phyloP scores from a whole-genome alignment of 164 flowering plant species.

The Nymphaea thermarum region DNA sequence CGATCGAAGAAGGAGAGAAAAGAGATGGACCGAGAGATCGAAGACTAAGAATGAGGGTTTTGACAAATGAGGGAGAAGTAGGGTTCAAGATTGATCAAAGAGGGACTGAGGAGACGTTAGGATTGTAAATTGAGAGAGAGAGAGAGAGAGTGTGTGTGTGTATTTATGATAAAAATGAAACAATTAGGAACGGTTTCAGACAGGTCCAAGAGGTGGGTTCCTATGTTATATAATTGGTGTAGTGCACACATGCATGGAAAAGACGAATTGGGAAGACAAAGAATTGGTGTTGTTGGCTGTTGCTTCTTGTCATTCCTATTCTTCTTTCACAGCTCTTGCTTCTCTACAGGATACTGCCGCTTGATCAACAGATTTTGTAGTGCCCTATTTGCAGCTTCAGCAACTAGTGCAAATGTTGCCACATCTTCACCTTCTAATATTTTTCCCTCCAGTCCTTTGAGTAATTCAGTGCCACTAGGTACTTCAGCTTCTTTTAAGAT shows the following conservation, averaged over 20 bases:
- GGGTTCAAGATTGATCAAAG: too few relatives aligned
- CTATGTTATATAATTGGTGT: too few relatives aligned
- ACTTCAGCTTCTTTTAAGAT: constrained; percentile 42
- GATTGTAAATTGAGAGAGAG: too few relatives aligned
- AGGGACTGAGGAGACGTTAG: too few relatives aligned
- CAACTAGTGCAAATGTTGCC: constrained; percentile 37
- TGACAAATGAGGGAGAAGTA: too few relatives aligned
- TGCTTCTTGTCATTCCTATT: constrained; percentile 66
- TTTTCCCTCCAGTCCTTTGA: constrained; percentile 65
- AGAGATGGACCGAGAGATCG: too few relatives aligned
- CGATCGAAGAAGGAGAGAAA: too few relatives aligned
- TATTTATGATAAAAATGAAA: too few relatives aligned
- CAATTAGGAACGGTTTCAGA: too few relatives aligned
- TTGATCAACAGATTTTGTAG: constrained; percentile 67
- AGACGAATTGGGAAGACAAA: not conserved
- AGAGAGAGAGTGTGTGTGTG: too few relatives aligned
- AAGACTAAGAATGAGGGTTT: too few relatives aligned
- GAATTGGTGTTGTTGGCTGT: not conserved
- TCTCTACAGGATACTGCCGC: constrained; percentile 58
- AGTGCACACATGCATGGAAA: not conserved
- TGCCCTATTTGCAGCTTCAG: constrained; percentile 70
- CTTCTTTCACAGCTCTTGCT: constrained; percentile 61
- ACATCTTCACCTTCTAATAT: constrained; percentile 30
- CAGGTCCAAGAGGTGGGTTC: too few relatives aligned
- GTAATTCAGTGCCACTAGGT: constrained; percentile 57